Evolutionary conservation across 805 yeast species (phyloP).

Genomic region (Saccharomycopsis sp.): DNA sequence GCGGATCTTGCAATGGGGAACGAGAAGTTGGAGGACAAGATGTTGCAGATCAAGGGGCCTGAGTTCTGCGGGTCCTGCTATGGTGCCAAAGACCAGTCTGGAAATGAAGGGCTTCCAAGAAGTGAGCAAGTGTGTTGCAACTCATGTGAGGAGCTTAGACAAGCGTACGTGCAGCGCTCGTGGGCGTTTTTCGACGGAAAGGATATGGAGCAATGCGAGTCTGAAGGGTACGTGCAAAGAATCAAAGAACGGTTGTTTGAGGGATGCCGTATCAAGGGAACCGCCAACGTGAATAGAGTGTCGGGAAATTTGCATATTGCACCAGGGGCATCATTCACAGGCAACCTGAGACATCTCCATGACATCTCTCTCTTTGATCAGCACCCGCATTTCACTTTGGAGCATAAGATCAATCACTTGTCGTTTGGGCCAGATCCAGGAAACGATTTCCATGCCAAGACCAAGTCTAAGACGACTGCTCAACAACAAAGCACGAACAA

Average conservation of each 20-base stretch:
- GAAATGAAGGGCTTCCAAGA: slow-evolving; percentile 25
- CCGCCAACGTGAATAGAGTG: slow-evolving; percentile 71
- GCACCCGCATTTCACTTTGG: slow-evolving; percentile 54
- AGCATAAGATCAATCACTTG: slow-evolving; percentile 70
- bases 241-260: slow-evolving; percentile 55
- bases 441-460: slow-evolving; percentile 27
- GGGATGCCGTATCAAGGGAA: slow-evolving; percentile 84
- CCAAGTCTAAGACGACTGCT: not conserved
- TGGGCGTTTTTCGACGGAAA: slow-evolving; percentile 93
- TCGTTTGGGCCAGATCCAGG: slow-evolving; percentile 65
- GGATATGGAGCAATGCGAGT: slow-evolving; percentile 82
- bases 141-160: slow-evolving; percentile 70
- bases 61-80: slow-evolving; percentile 85
- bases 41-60: slow-evolving; percentile 14
- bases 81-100: slow-evolving; percentile 61
- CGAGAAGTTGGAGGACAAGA: slow-evolving; percentile 21
- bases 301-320: slow-evolving; percentile 93
- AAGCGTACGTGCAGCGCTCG: slow-evolving; percentile 64
- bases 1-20: slow-evolving; percentile 33
- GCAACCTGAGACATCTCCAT: slow-evolving; percentile 62
- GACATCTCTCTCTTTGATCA: slow-evolving; percentile 67
- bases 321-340: slow-evolving; percentile 73
- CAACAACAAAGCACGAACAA: not conserved
- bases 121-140: slow-evolving; percentile 55
- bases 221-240: slow-evolving; percentile 70